Conservation (phyloP, 2,329 filamentous ascomycete species). For the Orbilia javanica region DNA sequence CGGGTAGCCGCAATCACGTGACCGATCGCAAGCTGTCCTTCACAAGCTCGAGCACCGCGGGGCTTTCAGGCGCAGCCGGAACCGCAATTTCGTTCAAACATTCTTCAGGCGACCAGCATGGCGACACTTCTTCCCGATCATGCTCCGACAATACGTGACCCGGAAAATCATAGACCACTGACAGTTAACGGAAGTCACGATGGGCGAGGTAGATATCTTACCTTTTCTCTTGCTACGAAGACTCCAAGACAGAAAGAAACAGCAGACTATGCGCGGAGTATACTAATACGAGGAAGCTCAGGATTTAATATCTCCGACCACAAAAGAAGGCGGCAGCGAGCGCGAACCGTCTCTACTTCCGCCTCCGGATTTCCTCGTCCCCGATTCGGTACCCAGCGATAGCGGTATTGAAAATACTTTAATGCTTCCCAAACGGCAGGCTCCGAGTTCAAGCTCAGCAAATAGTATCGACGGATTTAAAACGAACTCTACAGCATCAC, state of each 20-base stretch:
- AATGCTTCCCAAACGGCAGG: constrained; percentile 29
- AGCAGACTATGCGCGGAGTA: not conserved
- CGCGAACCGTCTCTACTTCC: constrained; percentile 40
- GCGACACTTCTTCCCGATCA: constrained; percentile 11
- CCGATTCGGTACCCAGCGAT: constrained; percentile 23
- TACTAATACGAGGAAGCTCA: constrained; percentile 40
- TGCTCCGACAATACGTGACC: constrained; percentile 10
- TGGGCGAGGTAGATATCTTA: constrained; percentile 37
- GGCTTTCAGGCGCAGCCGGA: not conserved
- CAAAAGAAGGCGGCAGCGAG: constrained; percentile 21
- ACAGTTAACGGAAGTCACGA: constrained; percentile 20
- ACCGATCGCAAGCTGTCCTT: constrained; percentile 36
- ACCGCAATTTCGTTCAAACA: not conserved
- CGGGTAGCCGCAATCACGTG: constrained; percentile 7
- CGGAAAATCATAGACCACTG: constrained; percentile 9
- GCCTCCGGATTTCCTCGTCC: constrained; percentile 54
- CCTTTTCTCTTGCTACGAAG: too few species aligned
- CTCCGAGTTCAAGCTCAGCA: constrained; percentile 27
- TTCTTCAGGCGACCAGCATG: constrained; percentile 11
- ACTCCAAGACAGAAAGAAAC: not conserved
- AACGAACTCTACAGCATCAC: constrained; percentile 42
- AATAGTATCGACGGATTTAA: constrained; percentile 28
- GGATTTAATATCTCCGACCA: constrained; percentile 36
- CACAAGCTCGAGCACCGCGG: constrained; percentile 3
- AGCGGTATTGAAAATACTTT: not conserved